Evolutionary conservation across 2,329 filamentous ascomycete species (phyloP).

Genomic region (Aspergillus transmontanensis): DNA sequence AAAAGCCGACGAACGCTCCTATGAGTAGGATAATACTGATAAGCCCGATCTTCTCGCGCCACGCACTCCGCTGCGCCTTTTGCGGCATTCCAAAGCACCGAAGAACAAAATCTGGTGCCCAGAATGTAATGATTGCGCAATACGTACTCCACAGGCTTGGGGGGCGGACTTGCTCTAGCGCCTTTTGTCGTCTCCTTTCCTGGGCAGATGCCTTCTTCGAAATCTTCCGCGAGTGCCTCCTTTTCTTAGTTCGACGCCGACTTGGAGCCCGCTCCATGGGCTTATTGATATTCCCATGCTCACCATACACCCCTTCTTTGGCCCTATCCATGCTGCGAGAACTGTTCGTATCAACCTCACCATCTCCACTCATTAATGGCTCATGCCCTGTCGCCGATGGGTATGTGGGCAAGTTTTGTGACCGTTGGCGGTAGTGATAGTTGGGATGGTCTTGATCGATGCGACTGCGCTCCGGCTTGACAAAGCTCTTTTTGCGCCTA

Average conservation of each 20-base stretch:
- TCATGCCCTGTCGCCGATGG: constrained; percentile 94
- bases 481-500: constrained; percentile 79
- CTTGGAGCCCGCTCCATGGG: constrained; percentile 47
- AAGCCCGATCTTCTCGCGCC: constrained; percentile 97
- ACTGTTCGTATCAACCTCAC: constrained; percentile 55
- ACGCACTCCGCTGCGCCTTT: constrained; percentile 86
- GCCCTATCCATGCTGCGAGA: constrained; percentile 66
- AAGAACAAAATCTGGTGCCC: constrained; percentile 84
- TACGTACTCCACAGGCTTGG: constrained; percentile 95
- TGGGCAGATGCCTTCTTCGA: constrained; percentile 61
- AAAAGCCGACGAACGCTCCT: constrained; percentile 85
- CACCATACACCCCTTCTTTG: constrained; percentile 38
- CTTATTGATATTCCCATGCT: constrained; percentile 39
- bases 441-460: constrained; percentile 88
- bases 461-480: constrained; percentile 83
- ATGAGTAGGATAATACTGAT: constrained; percentile 91
- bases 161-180: constrained; percentile 67
- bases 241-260: constrained; percentile 47
- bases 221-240: constrained; percentile 67
- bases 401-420: constrained; percentile 84
- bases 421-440: constrained; percentile 94
- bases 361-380: constrained; percentile 74
- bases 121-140: constrained; percentile 91
- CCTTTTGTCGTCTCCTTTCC: constrained; percentile 61
- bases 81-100: constrained; percentile 82